Evolutionary conservation across 2,329 filamentous ascomycete species (phyloP).

Genomic region (Cadophora luteo-olivacea): DNA sequence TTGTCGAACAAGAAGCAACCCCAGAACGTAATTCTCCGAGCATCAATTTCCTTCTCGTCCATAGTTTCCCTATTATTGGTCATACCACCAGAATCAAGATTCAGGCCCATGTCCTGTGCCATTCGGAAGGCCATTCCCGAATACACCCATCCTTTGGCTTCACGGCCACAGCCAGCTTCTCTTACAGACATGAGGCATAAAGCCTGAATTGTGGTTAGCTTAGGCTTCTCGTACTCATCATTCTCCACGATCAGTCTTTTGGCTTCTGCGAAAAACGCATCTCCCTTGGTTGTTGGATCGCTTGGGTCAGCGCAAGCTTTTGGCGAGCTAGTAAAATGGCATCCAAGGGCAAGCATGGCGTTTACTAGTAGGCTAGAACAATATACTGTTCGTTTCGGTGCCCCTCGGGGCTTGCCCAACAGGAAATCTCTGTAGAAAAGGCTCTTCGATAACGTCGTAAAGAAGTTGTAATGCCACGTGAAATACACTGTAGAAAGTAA

Average conservation of each 20-base stretch:
- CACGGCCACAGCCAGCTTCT: slow-evolving; percentile 91
- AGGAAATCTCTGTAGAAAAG: slow-evolving; percentile 88
- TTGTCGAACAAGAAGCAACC: slow-evolving; percentile 98
- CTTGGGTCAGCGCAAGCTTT: slow-evolving; percentile 74
- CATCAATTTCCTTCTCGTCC: slow-evolving; percentile 85
- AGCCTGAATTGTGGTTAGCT: slow-evolving; percentile 89
- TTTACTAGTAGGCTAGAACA: slow-evolving; percentile 93
- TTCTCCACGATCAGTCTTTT: slow-evolving; percentile 89
- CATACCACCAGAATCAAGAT: slow-evolving; percentile 77
- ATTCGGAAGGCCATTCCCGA: slow-evolving; percentile 98
- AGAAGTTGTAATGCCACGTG: slow-evolving; percentile 96
- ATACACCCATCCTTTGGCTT: slow-evolving; percentile 97
- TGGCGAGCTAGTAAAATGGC: slow-evolving; percentile 83
- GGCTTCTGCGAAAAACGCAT: slow-evolving; percentile 95
- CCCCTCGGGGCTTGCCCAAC: slow-evolving; percentile 65
- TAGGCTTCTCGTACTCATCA: slow-evolving; percentile 90
- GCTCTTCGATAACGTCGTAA: slow-evolving; percentile 85
- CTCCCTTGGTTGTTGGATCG: slow-evolving; percentile 85
- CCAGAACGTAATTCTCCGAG: slow-evolving; percentile 92
- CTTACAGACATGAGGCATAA: slow-evolving; percentile 94
- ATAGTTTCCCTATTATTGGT: slow-evolving; percentile 64
- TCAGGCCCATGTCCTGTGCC: slow-evolving; percentile 92
- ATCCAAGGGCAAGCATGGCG: slow-evolving; percentile 89
- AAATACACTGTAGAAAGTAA: slow-evolving; percentile 65
- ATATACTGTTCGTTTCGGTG: slow-evolving; percentile 67